These are phyloP conservation scores for Xylaria longipes DNA, from an alignment of 495 filamentous ascomycete species.

Conservation along the genomic window DNA sequence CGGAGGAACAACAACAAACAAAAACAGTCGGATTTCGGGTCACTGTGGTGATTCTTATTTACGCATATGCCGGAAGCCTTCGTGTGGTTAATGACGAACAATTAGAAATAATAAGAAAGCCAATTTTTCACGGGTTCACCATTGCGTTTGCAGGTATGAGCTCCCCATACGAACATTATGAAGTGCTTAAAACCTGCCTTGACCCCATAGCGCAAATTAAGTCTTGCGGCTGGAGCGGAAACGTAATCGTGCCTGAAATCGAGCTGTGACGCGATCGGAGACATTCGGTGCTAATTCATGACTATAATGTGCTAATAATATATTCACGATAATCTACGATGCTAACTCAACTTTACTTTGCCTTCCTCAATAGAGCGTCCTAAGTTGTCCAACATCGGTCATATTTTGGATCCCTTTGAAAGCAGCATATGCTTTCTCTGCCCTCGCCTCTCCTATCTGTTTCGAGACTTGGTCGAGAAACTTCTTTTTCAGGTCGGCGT, in stretches of 20 bases:
- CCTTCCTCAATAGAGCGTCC: conserved; percentile 29
- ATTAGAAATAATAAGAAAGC: not conserved
- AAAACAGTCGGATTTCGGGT: not conserved
- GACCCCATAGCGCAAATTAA: not conserved
- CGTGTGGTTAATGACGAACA: not conserved
- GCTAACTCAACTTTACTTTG: not conserved
- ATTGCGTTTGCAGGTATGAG: not conserved
- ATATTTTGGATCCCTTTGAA: conserved; percentile 42
- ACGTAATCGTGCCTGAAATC: no score
- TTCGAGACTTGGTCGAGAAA: conserved; percentile 50
- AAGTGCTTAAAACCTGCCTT: not conserved
- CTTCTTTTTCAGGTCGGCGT: conserved; percentile 52
- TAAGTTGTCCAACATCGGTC: conserved; percentile 35
- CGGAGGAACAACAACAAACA: not conserved
- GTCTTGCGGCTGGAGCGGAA: not conserved
- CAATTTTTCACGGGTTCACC: not conserved
- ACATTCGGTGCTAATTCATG: not conserved
- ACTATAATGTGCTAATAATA: not conserved
- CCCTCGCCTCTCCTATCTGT: conserved; percentile 32
- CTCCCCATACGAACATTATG: not conserved
- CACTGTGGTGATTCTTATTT: not conserved
- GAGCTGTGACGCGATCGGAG: not conserved
- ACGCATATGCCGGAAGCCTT: not conserved
- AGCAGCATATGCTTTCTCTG: conserved; percentile 44
- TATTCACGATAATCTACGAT: not conserved